phyloP scores from a whole-genome alignment of 2,329 filamentous ascomycete genomes.

The Coniella lustricola region DNA sequence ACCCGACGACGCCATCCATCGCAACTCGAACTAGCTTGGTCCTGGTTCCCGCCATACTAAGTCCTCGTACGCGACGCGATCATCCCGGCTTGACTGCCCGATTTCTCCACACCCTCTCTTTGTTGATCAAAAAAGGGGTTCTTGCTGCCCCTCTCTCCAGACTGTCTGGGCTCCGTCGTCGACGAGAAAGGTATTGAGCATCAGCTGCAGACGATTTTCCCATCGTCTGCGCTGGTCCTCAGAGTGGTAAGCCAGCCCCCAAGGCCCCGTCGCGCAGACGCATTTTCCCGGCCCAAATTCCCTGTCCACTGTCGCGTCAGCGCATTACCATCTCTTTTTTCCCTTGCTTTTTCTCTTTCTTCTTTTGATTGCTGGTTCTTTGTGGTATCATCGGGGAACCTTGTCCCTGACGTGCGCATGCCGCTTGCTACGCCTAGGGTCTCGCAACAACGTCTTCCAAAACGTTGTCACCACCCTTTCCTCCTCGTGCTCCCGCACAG shows the following conservation, averaged over 20 bases:
- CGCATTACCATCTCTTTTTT: neutral
- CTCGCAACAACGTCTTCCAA: conserved; percentile 49
- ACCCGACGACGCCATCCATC: neutral
- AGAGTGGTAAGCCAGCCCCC: conserved; percentile 35
- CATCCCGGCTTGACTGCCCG: conserved; percentile 8
- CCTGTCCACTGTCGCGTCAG: too few species aligned
- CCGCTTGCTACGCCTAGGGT: conserved; percentile 23
- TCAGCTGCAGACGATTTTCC: conserved; percentile 52
- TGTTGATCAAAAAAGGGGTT: neutral
- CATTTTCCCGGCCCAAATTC: neutral
- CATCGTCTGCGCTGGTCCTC: conserved; percentile 59
- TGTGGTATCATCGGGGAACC: neutral
- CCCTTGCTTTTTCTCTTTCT: too few species aligned
- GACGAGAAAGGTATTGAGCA: conserved; percentile 31
- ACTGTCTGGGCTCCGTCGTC: conserved; percentile 14
- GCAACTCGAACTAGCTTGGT: conserved; percentile 9
- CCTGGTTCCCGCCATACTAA: conserved; percentile 6
- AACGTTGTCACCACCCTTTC: conserved; percentile 40
- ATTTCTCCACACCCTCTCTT: conserved; percentile 11
- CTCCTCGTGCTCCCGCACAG: conserved; percentile 57
- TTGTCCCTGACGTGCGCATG: conserved; percentile 15
- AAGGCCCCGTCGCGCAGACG: neutral
- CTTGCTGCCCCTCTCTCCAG: conserved; percentile 16
- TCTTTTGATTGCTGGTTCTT: too few species aligned
- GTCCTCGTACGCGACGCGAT: conserved; percentile 14